Conservation (phyloP, 2,329 filamentous ascomycete species). For the Epichloe amarillans region DNA sequence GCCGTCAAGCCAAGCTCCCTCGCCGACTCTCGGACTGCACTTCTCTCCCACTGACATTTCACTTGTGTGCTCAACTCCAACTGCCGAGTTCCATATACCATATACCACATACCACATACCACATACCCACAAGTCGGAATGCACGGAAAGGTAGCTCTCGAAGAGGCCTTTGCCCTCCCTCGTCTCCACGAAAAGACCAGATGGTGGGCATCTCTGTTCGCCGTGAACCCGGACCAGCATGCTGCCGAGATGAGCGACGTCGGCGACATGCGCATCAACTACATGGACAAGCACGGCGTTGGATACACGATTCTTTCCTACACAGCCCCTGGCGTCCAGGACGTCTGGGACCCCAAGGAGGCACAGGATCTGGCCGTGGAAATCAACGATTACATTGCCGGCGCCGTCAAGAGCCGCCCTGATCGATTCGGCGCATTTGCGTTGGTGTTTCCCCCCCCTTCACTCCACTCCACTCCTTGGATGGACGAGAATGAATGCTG, state of each 20-base stretch:
- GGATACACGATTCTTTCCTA: slow-evolving; percentile 35
- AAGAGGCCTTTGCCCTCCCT: slow-evolving; percentile 49
- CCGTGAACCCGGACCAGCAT: slow-evolving; percentile 44
- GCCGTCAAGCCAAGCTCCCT: no score
- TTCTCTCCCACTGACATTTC: no score
- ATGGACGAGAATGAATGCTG: not conserved
- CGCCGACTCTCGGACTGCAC: no score
- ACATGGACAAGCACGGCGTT: slow-evolving; percentile 32
- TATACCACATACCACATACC: no score
- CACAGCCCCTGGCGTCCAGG: slow-evolving; percentile 35
- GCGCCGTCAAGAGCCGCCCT: slow-evolving; percentile 22
- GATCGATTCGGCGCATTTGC: slow-evolving; percentile 35
- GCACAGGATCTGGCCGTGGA: slow-evolving; percentile 28
- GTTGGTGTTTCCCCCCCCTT: slow-evolving; percentile 13
- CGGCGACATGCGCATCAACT: slow-evolving; percentile 26
- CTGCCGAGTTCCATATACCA: no score
- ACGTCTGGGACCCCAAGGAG: slow-evolving; percentile 26
- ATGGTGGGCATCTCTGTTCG: slow-evolving; percentile 49
- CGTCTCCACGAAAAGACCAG: slow-evolving; percentile 42
- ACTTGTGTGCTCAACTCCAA: no score
- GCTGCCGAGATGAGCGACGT: slow-evolving; percentile 37
- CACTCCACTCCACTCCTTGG: no score
- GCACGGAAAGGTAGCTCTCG: slow-evolving; percentile 47
- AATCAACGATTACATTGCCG: slow-evolving; percentile 28
- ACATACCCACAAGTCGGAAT: slow-evolving; percentile 19